Evolutionary conservation across 2,329 filamentous ascomycete species (phyloP).

Genomic region (Coniochaeta hoffmannii): DNA sequence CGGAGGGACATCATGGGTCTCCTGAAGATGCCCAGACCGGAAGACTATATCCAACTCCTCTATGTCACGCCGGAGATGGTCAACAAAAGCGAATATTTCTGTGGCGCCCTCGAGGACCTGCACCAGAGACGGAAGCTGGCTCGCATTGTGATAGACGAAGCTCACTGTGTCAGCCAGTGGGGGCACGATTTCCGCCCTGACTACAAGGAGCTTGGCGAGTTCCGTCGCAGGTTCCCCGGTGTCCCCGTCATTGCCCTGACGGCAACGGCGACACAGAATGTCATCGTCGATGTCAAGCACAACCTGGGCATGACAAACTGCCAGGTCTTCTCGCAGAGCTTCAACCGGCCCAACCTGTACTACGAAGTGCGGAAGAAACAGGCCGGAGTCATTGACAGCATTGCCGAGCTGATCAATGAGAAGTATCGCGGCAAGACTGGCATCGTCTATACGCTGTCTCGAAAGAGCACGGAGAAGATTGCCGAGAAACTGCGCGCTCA

Average conservation of each 20-base stretch:
- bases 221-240: conserved; percentile 63
- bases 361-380: conserved; percentile 77
- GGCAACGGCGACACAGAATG: conserved; percentile 88
- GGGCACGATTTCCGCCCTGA: conserved; percentile 96
- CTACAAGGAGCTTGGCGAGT: conserved; percentile 76
- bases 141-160: conserved; percentile 92
- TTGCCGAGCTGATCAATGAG: conserved; percentile 60
- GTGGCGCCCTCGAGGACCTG: conserved; percentile 58
- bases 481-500: conserved; percentile 59
- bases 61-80: conserved; percentile 98
- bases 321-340: conserved; percentile 80
- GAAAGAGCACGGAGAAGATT: conserved; percentile 74
- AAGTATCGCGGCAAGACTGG: conserved; percentile 69
- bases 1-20: conserved; percentile 59
- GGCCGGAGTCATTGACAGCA: conserved; percentile 44
- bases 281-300: conserved; percentile 84
- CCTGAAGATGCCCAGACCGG: conserved; percentile 56
- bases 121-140: conserved; percentile 67
- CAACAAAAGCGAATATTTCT: conserved; percentile 66
- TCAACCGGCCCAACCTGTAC: conserved; percentile 90
- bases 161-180: conserved; percentile 99
- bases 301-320: conserved; percentile 80
- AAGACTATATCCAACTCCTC: conserved; percentile 74
- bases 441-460: conserved; percentile 88
- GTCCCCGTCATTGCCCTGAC: conserved; percentile 94